phyloP scores from a whole-genome alignment of 805 yeast genomes.

The Lipomyces orientalis region DNA sequence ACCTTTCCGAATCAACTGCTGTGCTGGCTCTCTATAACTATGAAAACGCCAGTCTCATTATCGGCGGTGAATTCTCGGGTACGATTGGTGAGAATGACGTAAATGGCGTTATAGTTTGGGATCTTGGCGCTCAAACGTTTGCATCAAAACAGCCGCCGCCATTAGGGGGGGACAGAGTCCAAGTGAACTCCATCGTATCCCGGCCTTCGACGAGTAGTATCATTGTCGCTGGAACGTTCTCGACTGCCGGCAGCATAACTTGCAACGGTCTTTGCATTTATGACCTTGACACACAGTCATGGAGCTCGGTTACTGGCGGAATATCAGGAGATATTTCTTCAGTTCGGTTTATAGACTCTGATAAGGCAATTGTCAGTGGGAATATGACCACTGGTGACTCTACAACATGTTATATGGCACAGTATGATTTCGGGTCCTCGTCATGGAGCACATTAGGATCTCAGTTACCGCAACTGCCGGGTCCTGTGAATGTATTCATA shows the following conservation, averaged over 20 bases:
- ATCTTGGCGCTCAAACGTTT: constrained; percentile 52
- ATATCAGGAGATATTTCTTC: constrained; percentile 61
- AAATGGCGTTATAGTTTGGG: constrained; percentile 60
- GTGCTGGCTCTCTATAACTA: constrained; percentile 41
- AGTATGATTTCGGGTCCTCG: constrained; percentile 52
- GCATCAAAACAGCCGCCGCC: constrained; percentile 58
- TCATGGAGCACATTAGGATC: constrained; percentile 38
- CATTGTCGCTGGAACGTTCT: constrained; percentile 77
- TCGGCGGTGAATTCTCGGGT: constrained; percentile 47
- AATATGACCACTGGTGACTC: constrained; percentile 52
- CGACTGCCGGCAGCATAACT: constrained; percentile 57
- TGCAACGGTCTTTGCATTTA: constrained; percentile 74
- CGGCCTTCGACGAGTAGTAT: constrained; percentile 52
- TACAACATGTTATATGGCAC: constrained; percentile 22
- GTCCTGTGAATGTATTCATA: constrained; percentile 42
- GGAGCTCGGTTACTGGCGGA: constrained; percentile 54
- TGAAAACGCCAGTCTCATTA: constrained; percentile 38
- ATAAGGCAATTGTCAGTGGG: constrained; percentile 58
- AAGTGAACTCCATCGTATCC: constrained; percentile 51
- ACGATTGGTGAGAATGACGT: constrained; percentile 38
- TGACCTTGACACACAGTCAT: constrained; percentile 58
- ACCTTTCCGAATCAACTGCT: constrained; percentile 29
- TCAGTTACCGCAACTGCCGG: constrained; percentile 38
- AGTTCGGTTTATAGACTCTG: constrained; percentile 55
- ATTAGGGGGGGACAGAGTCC: constrained; percentile 47